Evolutionary conservation across 805 yeast genomes (phyloP), one percentile per base, ranked within the genome.

Genomic region (Suhomyces kilbournensis): DNA sequence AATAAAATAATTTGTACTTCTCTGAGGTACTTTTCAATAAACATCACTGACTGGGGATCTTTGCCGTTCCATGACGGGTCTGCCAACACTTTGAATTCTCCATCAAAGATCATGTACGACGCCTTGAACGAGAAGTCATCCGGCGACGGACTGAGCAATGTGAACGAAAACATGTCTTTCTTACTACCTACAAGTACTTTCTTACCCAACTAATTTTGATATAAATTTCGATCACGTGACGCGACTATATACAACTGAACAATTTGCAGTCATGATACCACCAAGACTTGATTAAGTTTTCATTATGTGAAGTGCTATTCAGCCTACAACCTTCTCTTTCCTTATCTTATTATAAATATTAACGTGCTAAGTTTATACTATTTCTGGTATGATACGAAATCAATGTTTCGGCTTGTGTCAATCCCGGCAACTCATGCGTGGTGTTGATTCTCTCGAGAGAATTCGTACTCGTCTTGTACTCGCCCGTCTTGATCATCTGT

Each of bases 31-130:
- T 61, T 60, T 54, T 72, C 77, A 56, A 75, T 59, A 56, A 70
- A 73, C 32, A 58, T 53, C 14, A 68, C 68, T 49, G 66, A 68
- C 38, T 68, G 64, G 19, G 68, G 66, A 49, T 66, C 60, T 9
- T 64, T 57, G 2, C 89, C 88, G 60, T 83, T 81, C 93, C 93
- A 88, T 2, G 85, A 82, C 0, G 92, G 92, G 59, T 88, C 94
- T 0, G 90, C 84, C 45, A 86, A 63, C 2, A 86, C 73, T 30
- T 77, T 78, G 25, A 83, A 62, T 25, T 76, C 78, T 25, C 69
- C 67, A 46, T 85, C 90, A 61, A 87, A 83, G 15, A 78, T 74
- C 22, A 87, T 60, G 22, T 85, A 56, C 10, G 85, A 74, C 2
- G 85, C 84, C 52, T 72, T 60, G 56, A 68, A 67, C 28, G 75